phyloP scores from a whole-genome alignment of 352 stramenopile genomes.

The Phytophthora sp. region DNA sequence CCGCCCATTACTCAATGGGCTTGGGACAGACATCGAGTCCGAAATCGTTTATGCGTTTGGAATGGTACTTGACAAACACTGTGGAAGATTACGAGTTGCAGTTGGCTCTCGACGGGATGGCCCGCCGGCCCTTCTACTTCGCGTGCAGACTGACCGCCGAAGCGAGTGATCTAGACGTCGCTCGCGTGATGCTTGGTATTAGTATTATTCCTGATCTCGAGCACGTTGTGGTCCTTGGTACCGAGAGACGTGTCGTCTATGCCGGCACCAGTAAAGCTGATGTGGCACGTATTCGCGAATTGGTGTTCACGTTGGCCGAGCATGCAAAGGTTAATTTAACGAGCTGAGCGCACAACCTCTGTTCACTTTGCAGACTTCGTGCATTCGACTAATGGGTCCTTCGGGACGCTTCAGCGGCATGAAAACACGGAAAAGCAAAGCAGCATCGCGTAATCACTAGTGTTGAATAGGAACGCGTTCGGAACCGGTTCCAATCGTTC shows the following conservation, averaged over 20 bases:
- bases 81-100: slow-evolving; percentile 2
- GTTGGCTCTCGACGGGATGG: slow-evolving; percentile 9
- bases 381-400: slow-evolving; percentile 21
- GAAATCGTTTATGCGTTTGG: neutral
- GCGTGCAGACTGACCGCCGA: neutral
- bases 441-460: too few species aligned
- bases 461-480: too few species aligned
- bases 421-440: neutral
- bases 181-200: neutral
- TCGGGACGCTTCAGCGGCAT: slow-evolving; percentile 7
- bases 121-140: slow-evolving; percentile 13
- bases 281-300: slow-evolving; percentile 3
- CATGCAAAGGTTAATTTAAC: neutral
- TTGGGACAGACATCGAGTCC: slow-evolving; percentile 13
- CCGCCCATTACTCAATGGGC: slow-evolving; percentile 12
- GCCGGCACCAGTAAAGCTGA: slow-evolving; percentile 17
- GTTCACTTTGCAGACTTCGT: neutral
- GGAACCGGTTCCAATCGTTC: too few species aligned
- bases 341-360: neutral
- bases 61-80: slow-evolving; percentile 12
- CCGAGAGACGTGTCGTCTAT: slow-evolving; percentile 4
- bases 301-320: slow-evolving; percentile 3
- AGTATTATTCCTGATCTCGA: neutral
- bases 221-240: slow-evolving; percentile 4
- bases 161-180: neutral